These are phyloP conservation scores for Plasmodium sp. DNA, from an alignment of 169 alveolate genomes.

Conservation along the genomic window DNA sequence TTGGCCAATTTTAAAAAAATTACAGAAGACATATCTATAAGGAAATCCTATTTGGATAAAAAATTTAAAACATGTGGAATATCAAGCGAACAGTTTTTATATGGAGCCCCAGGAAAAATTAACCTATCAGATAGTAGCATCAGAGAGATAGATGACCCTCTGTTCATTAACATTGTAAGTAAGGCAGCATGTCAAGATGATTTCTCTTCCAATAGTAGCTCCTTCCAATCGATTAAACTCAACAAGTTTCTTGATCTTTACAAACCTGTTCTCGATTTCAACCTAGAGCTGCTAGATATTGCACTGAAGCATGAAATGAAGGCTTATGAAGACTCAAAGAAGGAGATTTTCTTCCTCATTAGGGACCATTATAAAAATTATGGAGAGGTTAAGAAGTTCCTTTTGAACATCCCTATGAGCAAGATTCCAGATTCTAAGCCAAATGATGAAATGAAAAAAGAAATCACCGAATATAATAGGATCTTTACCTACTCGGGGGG, in stretches of 20 bases:
- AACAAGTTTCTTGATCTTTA: constrained; percentile 19
- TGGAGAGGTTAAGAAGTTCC: not conserved
- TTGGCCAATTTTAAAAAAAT: constrained; percentile 37
- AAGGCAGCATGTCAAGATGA: not conserved
- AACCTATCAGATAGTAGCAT: constrained; percentile 42
- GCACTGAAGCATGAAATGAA: constrained; percentile 4
- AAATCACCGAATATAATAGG: not conserved
- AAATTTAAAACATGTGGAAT: constrained; percentile 16
- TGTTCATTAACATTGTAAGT: constrained; percentile 12
- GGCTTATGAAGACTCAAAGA: constrained; percentile 4
- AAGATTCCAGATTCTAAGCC: constrained; percentile 45
- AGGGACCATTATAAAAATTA: constrained; percentile 4
- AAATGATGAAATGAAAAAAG: constrained; percentile 38
- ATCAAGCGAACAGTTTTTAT: constrained; percentile 32
- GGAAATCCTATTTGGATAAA: constrained; percentile 40
- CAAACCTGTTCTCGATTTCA: constrained; percentile 62
- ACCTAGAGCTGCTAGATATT: constrained; percentile 11
- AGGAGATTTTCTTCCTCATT: constrained; percentile 12
- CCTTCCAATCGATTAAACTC: not conserved
- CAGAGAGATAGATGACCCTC: constrained; percentile 17
- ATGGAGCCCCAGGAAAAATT: constrained; percentile 39
- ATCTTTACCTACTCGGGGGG: constrained; percentile 14
- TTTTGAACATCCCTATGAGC: constrained; percentile 21
- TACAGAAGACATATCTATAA: not conserved
- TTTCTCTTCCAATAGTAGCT: not conserved